Conservation (phyloP, 495 filamentous ascomycete species). For the Bombardia bombarda region DNA sequence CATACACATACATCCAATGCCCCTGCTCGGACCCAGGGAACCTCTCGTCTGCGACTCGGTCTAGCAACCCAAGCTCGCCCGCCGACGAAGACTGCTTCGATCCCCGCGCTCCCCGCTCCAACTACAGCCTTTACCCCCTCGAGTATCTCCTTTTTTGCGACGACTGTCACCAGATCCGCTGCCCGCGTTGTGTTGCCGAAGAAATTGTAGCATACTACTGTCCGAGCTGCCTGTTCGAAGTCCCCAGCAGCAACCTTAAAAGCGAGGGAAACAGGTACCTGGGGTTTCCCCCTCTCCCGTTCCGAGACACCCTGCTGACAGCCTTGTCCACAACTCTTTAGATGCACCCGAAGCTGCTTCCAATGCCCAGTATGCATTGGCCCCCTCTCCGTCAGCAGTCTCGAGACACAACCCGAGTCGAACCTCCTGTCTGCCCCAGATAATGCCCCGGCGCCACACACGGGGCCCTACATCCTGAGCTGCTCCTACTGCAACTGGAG, state of each 20-base stretch:
- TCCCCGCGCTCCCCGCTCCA: conserved; percentile 71
- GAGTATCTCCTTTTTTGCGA: conserved; percentile 93
- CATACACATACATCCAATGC: conserved; percentile 88
- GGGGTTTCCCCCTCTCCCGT: not conserved
- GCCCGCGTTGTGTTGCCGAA: conserved; percentile 82
- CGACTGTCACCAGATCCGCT: conserved; percentile 92
- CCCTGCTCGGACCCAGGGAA: conserved; percentile 65
- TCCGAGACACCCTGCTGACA: not conserved
- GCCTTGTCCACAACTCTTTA: conserved; percentile 31
- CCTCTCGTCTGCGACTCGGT: too few species aligned
- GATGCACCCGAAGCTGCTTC: conserved; percentile 91
- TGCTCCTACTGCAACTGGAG: conserved; percentile 92
- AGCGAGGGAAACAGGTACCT: conserved; percentile 85
- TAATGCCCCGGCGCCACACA: conserved; percentile 18
- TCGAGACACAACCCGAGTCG: conserved; percentile 46
- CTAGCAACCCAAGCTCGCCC: not conserved
- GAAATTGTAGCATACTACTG: conserved; percentile 93
- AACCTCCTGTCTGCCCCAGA: conserved; percentile 31
- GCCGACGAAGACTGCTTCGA: conserved; percentile 73
- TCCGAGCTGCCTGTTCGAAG: conserved; percentile 93
- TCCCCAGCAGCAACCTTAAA: conserved; percentile 80
- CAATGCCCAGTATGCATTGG: conserved; percentile 87
- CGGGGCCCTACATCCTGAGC: conserved; percentile 67
- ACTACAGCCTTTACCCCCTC: conserved; percentile 86
- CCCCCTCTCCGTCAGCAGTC: conserved; percentile 61